Evolutionary conservation across 352 stramenopile genomes (phyloP), one percentile per base, ranked within the genome.

Genomic region (Globisporangium splendens): DNA sequence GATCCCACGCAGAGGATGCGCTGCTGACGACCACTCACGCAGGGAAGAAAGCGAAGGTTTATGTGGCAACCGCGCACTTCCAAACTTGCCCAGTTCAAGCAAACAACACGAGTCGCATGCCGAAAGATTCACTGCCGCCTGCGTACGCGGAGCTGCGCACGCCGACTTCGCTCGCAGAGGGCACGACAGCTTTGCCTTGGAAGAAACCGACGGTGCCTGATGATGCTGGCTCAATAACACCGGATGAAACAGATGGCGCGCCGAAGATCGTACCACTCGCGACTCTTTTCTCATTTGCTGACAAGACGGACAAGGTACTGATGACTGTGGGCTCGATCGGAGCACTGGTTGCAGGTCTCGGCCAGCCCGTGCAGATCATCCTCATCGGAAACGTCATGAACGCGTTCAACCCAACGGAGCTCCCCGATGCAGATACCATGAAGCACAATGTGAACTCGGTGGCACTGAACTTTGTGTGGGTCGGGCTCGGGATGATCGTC

Each of bases 301-400:
- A 93, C 54, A 17, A 33, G 0, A 69, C 65, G 5, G 81, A 93
- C 56, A 70, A 72, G 52, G 28, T 79, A 28, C 63, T 93, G 8
- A 91, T 93, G 73, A 48, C 61, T 7, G 41, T 79, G 2, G 83
- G 83, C 41, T 72, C 77, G 0, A 12, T 88, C 6, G 68, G 66
- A 0, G 75, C 75, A 2, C 51, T 89, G 5, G 55, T 61, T 1
- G 64, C 70, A 3, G 83, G 83, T 4, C 20, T 86, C 41, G 66
- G 69, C 20, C 75, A 89, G 55, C 83, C 81, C 8, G 63, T 91
- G 12, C 79, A 90, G 59, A 86, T 89, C 50, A 60, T 91, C 28
- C 70, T 93, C 35, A 76, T 93, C 57, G 81, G 81, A 11, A 77
- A 90, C 55, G 69, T 87, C 22, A 63, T 91, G 48, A 88, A 91